These are phyloP conservation scores for Clavariopsis aquatica DNA, from an alignment of 495 filamentous ascomycete genomes.

Conservation along the genomic window DNA sequence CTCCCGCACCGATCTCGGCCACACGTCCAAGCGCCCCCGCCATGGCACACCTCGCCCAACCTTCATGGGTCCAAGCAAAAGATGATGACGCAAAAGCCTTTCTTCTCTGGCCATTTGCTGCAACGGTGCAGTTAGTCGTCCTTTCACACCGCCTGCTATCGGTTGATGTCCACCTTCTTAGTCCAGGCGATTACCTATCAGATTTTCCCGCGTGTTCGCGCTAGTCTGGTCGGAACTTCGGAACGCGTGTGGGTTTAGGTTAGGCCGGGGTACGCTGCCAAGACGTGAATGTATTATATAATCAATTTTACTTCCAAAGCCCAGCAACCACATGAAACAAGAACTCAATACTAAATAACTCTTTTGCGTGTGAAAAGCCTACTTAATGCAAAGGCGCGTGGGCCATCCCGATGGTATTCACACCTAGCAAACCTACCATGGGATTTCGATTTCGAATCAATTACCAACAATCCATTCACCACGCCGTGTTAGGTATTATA, in stretches of 20 bases:
- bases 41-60: neutral
- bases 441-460: no score
- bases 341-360: no score
- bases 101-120: neutral
- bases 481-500: no score
- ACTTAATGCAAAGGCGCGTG: no score
- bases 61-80: neutral
- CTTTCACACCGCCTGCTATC: neutral
- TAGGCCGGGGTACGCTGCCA: neutral
- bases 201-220: neutral
- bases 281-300: neutral
- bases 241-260: neutral
- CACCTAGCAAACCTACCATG: no score
- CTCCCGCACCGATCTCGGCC: neutral
- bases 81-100: neutral
- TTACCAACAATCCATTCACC: no score
- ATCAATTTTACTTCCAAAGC: neutral
- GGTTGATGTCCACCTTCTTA: neutral
- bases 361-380: no score
- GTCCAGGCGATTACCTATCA: neutral
- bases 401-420: no score
- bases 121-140: neutral
- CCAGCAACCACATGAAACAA: no score
- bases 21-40: neutral
- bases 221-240: neutral